Percentiles rank a stretch among this genome's conserved stretches.
phyloP scores from a whole-genome alignment of 768 basidiomycete genomes.

The Inosperma sp. region DNA sequence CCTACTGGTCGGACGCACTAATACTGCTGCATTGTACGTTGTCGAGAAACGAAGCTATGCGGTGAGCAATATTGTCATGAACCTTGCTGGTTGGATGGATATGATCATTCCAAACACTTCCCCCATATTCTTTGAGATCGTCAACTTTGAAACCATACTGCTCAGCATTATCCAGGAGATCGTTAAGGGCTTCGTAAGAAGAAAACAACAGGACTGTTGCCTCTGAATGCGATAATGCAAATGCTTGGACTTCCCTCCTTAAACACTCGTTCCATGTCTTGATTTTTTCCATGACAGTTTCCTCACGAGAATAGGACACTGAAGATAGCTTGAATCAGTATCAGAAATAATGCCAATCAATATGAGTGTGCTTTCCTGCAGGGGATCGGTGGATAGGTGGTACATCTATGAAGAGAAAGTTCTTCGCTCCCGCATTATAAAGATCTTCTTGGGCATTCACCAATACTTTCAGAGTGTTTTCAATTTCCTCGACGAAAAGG shows the following conservation, averaged over 20 bases:
- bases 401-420: constrained; percentile 58
- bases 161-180: constrained; percentile 42
- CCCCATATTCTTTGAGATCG: constrained; percentile 32
- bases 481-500: neutral
- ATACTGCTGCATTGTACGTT: neutral
- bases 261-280: constrained; percentile 46
- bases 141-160: constrained; percentile 34
- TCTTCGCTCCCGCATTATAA: constrained; percentile 45
- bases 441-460: constrained; percentile 45
- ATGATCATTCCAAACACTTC: constrained; percentile 48
- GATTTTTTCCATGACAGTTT: constrained; percentile 1
- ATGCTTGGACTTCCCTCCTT: constrained; percentile 27
- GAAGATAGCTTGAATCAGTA: neutral
- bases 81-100: constrained; percentile 51
- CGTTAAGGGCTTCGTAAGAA: constrained; percentile 43
- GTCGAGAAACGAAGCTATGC: constrained; percentile 38
- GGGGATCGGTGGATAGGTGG: constrained; percentile 53
- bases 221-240: constrained; percentile 39
- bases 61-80: constrained; percentile 45
- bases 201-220: constrained; percentile 49
- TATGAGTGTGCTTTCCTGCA: constrained; percentile 28
- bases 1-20: neutral
- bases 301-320: constrained; percentile 1
- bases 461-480: constrained; percentile 29
- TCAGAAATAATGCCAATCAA: neutral